Evolutionary conservation across 116 monocot species (phyloP).

Genomic region (Cymodocea nodosa): DNA sequence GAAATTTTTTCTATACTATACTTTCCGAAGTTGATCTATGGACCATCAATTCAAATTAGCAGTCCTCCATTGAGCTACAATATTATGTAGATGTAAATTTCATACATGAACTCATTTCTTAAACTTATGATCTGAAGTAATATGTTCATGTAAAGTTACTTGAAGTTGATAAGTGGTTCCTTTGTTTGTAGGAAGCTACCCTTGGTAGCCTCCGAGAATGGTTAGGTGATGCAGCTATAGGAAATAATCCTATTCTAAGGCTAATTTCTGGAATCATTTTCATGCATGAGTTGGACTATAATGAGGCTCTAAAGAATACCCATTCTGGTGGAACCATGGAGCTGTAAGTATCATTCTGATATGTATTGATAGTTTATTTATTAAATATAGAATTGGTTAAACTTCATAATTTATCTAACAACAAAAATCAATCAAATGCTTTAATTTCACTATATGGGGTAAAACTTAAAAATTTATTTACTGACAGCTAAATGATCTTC

Average conservation of each 20-base stretch:
- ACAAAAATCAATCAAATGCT: too few species aligned
- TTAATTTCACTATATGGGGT: not conserved
- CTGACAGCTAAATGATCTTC: too few species aligned
- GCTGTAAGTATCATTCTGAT: conserved; percentile 32
- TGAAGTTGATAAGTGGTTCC: too few species aligned
- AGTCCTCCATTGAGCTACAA: too few species aligned
- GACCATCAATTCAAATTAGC: too few species aligned
- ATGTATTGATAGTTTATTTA: not conserved
- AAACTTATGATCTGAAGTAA: too few species aligned
- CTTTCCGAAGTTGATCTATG: too few species aligned
- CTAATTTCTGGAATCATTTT: conserved; percentile 85
- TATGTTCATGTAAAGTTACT: too few species aligned
- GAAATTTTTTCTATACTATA: too few species aligned
- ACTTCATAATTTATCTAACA: not conserved
- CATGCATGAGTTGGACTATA: conserved; percentile 87
- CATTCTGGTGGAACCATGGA: conserved; percentile 90
- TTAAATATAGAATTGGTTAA: not conserved
- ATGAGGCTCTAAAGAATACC: conserved; percentile 85
- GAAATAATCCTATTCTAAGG: conserved; percentile 68
- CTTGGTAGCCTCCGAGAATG: conserved; percentile 73
- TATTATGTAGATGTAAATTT: too few species aligned
- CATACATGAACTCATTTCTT: too few species aligned
- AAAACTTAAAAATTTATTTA: not conserved
- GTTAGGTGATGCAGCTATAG: conserved; percentile 74
- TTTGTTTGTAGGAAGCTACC: conserved; percentile 47